These are phyloP conservation scores for Xylaria grammica DNA, from an alignment of 495 filamentous ascomycete genomes.

Conservation along the genomic window DNA sequence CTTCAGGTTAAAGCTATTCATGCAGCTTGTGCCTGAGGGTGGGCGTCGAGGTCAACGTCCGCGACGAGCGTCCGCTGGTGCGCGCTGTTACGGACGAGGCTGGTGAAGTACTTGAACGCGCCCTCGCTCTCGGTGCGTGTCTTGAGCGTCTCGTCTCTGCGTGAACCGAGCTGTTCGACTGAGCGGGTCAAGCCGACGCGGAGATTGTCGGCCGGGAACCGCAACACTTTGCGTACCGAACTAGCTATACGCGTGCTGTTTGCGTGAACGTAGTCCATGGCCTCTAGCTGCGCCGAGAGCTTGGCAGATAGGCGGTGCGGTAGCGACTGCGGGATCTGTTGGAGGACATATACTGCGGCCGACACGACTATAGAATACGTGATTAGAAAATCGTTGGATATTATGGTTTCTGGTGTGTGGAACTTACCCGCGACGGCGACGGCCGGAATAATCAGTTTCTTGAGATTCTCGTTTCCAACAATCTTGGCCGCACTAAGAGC, in stretches of 20 bases:
- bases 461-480: slow-evolving; percentile 81
- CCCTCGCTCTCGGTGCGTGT: slow-evolving; percentile 74
- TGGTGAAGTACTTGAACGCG: slow-evolving; percentile 84
- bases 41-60: slow-evolving; percentile 79
- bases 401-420: slow-evolving; percentile 6
- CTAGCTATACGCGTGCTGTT: slow-evolving; percentile 83
- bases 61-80: slow-evolving; percentile 76
- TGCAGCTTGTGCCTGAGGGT: slow-evolving; percentile 46
- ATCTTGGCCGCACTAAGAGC: slow-evolving; percentile 77
- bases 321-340: slow-evolving; percentile 84
- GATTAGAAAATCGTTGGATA: slow-evolving; percentile 41
- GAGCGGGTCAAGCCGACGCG: slow-evolving; percentile 77
- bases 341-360: slow-evolving; percentile 76
- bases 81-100: slow-evolving; percentile 76
- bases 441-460: slow-evolving; percentile 81
- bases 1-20: not conserved
- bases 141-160: slow-evolving; percentile 80
- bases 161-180: slow-evolving; percentile 77
- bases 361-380: slow-evolving; percentile 61
- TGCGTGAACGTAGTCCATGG: slow-evolving; percentile 88
- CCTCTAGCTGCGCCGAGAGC: slow-evolving; percentile 74
- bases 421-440: slow-evolving; percentile 76
- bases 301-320: slow-evolving; percentile 85
- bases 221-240: slow-evolving; percentile 85
- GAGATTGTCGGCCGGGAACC: slow-evolving; percentile 81